Percentiles rank a stretch among this genome's conserved stretches.
These are phyloP conservation scores for Hanseniaspora jakobsenii DNA, from an alignment of 805 yeast species.

Conservation along the genomic window DNA sequence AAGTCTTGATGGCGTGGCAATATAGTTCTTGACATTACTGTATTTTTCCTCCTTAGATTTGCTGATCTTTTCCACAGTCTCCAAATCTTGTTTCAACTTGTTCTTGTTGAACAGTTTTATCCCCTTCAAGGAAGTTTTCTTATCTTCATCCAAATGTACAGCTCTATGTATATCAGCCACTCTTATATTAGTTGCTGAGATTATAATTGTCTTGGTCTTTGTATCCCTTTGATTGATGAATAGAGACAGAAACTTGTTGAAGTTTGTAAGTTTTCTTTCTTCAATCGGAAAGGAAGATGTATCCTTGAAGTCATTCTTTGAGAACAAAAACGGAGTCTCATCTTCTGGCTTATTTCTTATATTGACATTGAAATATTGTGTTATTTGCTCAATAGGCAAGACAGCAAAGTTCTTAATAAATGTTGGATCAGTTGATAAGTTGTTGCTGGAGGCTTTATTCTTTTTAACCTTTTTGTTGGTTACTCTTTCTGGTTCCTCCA, in stretches of 20 bases:
- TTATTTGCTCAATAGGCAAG: conserved; percentile 12
- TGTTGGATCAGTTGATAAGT: conserved; percentile 16
- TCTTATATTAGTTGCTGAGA: conserved; percentile 68
- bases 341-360: conserved; percentile 22
- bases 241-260: conserved; percentile 40
- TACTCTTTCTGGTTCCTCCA: conserved; percentile 12
- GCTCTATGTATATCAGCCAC: conserved; percentile 58
- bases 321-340: conserved; percentile 16
- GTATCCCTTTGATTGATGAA: conserved; percentile 32
- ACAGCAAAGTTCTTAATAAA: conserved; percentile 6
- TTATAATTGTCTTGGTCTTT: conserved; percentile 35
- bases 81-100: conserved; percentile 50
- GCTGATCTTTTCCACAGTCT: conserved; percentile 16
- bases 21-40: conserved; percentile 21
- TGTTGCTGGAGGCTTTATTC: conserved; percentile 15
- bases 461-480: conserved; percentile 16
- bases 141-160: conserved; percentile 2
- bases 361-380: conserved; percentile 14
- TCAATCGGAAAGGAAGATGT: conserved; percentile 44
- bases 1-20: conserved; percentile 27
- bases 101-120: conserved; percentile 66
- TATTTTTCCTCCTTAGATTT: conserved; percentile 18
- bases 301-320: conserved; percentile 38
- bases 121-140: conserved; percentile 44
- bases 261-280: conserved; percentile 43